These are phyloP conservation scores for Podochytrium sp. DNA, from an alignment of 192 early-diverging fungal species.

Conservation along the genomic window DNA sequence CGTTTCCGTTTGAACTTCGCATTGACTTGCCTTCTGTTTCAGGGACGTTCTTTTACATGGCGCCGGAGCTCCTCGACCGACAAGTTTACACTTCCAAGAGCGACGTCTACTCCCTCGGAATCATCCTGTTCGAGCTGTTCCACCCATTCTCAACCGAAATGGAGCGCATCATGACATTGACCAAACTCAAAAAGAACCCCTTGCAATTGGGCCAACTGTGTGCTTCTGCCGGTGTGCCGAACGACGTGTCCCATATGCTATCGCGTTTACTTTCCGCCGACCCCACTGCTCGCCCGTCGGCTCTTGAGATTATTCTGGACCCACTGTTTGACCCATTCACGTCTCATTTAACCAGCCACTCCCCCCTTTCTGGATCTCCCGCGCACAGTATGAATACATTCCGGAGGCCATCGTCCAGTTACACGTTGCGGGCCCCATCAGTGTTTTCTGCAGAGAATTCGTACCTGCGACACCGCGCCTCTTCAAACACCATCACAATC, in stretches of 20 bases:
- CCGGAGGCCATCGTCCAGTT: constrained; percentile 11
- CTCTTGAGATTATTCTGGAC: constrained; percentile 28
- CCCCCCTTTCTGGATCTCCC: neutral
- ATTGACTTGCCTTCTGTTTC: no score
- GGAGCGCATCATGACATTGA: constrained; percentile 37
- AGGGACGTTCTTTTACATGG: constrained; percentile 86
- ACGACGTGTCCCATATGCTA: constrained; percentile 17
- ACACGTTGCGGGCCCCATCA: neutral
- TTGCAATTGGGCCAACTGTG: neutral
- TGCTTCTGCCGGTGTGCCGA: neutral
- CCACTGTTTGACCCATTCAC: constrained; percentile 13
- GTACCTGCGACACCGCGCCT: neutral
- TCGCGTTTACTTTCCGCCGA: constrained; percentile 2
- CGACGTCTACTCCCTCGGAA: constrained; percentile 56
- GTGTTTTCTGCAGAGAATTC: neutral
- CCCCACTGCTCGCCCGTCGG: constrained; percentile 16
- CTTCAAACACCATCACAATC: neutral
- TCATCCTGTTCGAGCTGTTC: constrained; percentile 54
- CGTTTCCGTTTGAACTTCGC: no score
- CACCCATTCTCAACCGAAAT: constrained; percentile 48
- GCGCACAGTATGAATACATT: neutral
- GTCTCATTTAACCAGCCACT: neutral
- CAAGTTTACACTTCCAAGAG: constrained; percentile 44
- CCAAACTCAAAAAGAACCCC: constrained; percentile 22
- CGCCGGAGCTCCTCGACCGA: constrained; percentile 51